These are phyloP conservation scores for Cladosporium sp. DNA, from an alignment of 2,329 filamentous ascomycete species.

Conservation along the genomic window DNA sequence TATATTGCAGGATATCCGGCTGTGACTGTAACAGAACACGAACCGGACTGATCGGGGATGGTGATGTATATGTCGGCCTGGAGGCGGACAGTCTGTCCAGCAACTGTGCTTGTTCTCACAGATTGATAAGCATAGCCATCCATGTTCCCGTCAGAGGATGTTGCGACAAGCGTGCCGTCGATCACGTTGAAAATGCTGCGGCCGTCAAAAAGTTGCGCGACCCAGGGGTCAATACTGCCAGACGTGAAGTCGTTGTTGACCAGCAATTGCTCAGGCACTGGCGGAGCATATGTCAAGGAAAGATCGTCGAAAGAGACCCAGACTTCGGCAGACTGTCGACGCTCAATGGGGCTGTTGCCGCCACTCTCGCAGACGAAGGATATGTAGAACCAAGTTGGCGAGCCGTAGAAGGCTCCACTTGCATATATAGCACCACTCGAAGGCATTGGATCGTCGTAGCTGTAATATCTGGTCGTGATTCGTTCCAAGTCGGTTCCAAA, in stretches of 20 bases:
- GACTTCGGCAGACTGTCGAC: not conserved
- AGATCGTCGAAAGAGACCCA: not conserved
- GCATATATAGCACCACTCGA: not conserved
- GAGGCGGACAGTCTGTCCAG: not conserved
- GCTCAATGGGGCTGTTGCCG: not conserved
- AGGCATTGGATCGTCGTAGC: not conserved
- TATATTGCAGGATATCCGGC: not conserved
- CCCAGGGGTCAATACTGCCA: not conserved
- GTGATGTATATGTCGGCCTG: not conserved
- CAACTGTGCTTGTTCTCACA: not conserved
- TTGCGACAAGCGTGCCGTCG: not conserved
- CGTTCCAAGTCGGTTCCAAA: not conserved
- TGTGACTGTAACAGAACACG: not conserved
- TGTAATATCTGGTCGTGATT: not conserved
- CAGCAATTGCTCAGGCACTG: not conserved
- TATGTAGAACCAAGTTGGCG: not conserved
- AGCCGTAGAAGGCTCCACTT: not conserved
- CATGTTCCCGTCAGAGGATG: not conserved
- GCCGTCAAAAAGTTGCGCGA: not conserved
- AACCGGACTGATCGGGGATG: not conserved
- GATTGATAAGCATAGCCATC: not conserved
- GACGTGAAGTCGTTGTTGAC: not conserved
- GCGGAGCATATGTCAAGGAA: not conserved
- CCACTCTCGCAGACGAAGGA: not conserved
- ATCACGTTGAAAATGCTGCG: not conserved